phyloP scores from a whole-genome alignment of 164 flowering plant genomes.

The Stephania japonica region DNA sequence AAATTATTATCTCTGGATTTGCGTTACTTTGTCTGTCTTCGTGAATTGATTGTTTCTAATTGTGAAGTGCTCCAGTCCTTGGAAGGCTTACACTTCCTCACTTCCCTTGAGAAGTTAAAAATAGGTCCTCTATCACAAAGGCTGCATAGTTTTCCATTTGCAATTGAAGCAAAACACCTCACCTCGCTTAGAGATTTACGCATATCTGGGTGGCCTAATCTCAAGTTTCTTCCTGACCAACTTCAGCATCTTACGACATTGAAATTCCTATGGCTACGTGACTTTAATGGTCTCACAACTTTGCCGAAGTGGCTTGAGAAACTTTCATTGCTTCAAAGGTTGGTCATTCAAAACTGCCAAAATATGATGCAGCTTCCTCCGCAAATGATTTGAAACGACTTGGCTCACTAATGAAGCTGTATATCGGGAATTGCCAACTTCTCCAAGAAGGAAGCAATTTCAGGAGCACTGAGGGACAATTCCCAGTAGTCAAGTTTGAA shows the following conservation, averaged over 20 bases:
- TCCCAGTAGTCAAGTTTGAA: too few relatives aligned
- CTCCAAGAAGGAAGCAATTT: too few relatives aligned
- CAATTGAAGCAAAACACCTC: background rate
- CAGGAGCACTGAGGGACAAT: too few relatives aligned
- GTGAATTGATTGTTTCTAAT: background rate
- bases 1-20: background rate
- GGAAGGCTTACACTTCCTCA: background rate
- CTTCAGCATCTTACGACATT: background rate
- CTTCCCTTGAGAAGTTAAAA: background rate
- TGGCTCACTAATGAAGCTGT: background rate
- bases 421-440: background rate
- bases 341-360: background rate
- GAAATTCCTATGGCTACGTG: background rate
- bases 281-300: background rate
- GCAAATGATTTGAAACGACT: background rate
- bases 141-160: background rate
- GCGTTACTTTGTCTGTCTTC: background rate
- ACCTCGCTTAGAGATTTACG: background rate
- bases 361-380: background rate
- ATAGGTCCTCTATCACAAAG: background rate
- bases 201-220: background rate
- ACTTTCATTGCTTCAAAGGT: background rate
- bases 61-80: background rate
- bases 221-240: background rate
- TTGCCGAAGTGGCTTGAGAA: background rate